Evolutionary conservation across 352 stramenopile genomes (phyloP).

Genomic region (Pythium periplocum): DNA sequence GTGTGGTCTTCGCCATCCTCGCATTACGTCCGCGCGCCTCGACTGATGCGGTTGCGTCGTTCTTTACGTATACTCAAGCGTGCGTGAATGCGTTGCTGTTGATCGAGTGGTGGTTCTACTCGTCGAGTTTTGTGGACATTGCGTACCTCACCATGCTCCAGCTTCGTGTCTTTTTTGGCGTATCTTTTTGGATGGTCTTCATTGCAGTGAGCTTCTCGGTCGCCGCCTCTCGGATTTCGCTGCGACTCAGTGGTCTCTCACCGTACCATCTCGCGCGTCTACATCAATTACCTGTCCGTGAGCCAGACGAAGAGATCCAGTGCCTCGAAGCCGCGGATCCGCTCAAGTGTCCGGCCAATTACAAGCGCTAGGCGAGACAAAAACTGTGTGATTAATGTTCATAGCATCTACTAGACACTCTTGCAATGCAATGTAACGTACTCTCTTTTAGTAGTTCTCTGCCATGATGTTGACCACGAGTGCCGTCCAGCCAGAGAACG

Average conservation of each 20-base stretch:
- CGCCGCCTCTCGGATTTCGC: conserved; percentile 5
- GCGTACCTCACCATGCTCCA: conserved; percentile 27
- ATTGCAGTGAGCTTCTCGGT: conserved; percentile 15
- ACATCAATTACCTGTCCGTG: conserved; percentile 7
- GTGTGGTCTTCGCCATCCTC: conserved; percentile 15
- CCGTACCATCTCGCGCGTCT: conserved; percentile 10
- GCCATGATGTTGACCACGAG: conserved; percentile 92
- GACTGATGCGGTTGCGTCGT: conserved; percentile 12
- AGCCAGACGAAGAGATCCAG: conserved; percentile 13
- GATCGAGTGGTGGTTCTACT: conserved; percentile 53
- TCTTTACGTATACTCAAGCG: conserved; percentile 31
- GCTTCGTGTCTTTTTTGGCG: conserved; percentile 32
- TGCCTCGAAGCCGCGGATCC: conserved; percentile 29
- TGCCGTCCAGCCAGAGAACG: conserved; percentile 93
- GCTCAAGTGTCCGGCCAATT: conserved; percentile 51
- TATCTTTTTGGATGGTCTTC: conserved; percentile 32
- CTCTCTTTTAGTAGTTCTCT: conserved; percentile 72
- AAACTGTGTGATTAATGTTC: neutral
- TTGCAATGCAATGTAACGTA: no score
- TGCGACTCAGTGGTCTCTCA: conserved; percentile 7
- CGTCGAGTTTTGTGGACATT: conserved; percentile 38
- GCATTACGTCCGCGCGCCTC: conserved; percentile 17
- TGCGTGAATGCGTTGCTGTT: conserved; percentile 30
- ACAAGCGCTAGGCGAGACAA: conserved; percentile 26
- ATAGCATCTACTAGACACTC: no score